These are phyloP conservation scores for Pilaira anomala DNA, from an alignment of 192 early-diverging fungal genomes.

Conservation along the genomic window DNA sequence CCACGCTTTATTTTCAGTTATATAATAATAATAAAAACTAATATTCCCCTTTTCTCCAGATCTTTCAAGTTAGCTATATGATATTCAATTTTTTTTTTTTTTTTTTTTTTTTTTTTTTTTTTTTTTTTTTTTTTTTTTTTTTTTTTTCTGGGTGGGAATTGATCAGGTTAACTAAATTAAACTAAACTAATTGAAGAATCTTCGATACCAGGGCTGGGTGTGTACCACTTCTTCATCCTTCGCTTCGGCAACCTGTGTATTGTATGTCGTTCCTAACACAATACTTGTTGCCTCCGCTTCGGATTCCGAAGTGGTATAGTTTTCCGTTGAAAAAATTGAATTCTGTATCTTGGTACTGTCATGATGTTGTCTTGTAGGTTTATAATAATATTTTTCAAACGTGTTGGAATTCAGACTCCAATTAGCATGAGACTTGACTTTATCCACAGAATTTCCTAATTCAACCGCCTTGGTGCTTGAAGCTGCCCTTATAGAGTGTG, in stretches of 20 bases:
- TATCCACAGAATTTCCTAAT: background rate
- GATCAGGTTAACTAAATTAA: background rate
- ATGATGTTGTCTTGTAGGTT: background rate
- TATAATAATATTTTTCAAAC: conserved; percentile 4
- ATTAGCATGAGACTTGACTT: background rate
- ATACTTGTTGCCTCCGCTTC: conserved; percentile 6
- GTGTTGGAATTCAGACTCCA: conserved; percentile 3
- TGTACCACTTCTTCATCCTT: conserved; percentile 8
- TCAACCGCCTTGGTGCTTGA: background rate
- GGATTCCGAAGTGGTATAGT: conserved; percentile 4
- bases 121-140: too few species aligned
- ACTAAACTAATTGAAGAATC: background rate
- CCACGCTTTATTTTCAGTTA: too few species aligned
- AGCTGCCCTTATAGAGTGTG: background rate
- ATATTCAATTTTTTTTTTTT: too few species aligned
- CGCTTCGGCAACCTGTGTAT: conserved; percentile 6
- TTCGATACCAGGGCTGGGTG: conserved; percentile 2
- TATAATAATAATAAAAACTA: too few species aligned
- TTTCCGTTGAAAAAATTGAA: conserved; percentile 13
- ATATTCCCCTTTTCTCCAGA: too few species aligned
- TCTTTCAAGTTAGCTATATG: too few species aligned
- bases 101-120: background rate
- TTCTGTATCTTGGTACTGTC: background rate
- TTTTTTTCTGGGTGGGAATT: background rate
- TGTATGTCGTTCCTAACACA: conserved; percentile 11